phyloP scores from a whole-genome alignment of 1,139 yeast genomes.

The Lodderomyces metapsilosis region DNA sequence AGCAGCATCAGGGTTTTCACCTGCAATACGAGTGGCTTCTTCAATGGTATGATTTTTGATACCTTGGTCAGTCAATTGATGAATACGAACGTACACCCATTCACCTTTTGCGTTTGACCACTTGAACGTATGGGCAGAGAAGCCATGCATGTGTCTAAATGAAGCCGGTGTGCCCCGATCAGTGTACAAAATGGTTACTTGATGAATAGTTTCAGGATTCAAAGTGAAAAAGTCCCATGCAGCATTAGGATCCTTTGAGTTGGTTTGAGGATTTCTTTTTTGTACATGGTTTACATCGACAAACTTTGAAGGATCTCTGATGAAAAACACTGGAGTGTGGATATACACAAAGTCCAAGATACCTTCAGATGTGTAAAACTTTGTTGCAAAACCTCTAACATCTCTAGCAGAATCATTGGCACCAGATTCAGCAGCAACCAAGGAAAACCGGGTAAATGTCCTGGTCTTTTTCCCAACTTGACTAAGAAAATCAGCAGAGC shows the following conservation, averaged over 20 bases:
- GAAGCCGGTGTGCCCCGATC: conserved; percentile 70
- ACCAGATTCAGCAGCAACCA: conserved; percentile 87
- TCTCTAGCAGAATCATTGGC: conserved; percentile 86
- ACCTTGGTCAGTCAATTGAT: conserved; percentile 60
- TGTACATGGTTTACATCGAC: conserved; percentile 87
- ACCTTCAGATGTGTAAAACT: conserved; percentile 86
- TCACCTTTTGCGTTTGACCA: conserved; percentile 66
- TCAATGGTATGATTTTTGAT: conserved; percentile 52
- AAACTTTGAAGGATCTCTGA: conserved; percentile 84
- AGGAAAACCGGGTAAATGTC: conserved; percentile 74
- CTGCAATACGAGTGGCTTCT: conserved; percentile 57
- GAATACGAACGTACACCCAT: conserved; percentile 66
- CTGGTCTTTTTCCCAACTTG: conserved; percentile 74
- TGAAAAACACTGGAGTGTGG: conserved; percentile 84
- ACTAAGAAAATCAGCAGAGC: conserved; percentile 68
- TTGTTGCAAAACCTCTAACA: conserved; percentile 84
- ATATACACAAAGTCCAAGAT: conserved; percentile 85
- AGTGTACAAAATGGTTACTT: conserved; percentile 58
- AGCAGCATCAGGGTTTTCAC: conserved; percentile 63
- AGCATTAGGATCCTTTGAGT: conserved; percentile 73
- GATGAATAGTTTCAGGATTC: conserved; percentile 65
- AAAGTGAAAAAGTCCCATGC: conserved; percentile 67
- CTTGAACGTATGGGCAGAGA: conserved; percentile 71
- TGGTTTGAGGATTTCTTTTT: conserved; percentile 78
- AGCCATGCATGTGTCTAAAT: conserved; percentile 67